A percentile compares a stretch with the other conserved stretches of the same genome.
Conservation (phyloP, 164 flowering plant genomes). For the Magnolia kwangsiensis region DNA sequence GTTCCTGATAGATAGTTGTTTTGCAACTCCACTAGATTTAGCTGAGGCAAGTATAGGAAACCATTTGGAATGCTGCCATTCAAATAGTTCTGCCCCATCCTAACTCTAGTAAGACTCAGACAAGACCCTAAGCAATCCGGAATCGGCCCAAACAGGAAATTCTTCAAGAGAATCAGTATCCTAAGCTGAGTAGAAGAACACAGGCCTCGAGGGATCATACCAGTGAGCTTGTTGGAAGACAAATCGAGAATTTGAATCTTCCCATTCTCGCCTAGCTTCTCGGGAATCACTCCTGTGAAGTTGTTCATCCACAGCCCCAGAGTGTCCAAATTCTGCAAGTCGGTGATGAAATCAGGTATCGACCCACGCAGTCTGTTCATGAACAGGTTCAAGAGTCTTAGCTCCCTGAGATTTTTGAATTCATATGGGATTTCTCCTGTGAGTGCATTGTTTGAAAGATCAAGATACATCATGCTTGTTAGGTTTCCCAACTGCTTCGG, state of each 20-base stretch:
- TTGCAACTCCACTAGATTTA: constrained; percentile 68
- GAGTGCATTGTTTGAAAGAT: constrained; percentile 78
- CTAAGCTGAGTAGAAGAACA: constrained; percentile 60
- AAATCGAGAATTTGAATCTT: constrained; percentile 67
- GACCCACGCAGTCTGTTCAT: constrained; percentile 86
- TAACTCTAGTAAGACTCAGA: constrained; percentile 60
- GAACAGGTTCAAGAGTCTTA: constrained; percentile 77
- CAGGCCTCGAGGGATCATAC: constrained; percentile 57
- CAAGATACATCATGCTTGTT: constrained; percentile 58
- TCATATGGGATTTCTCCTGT: constrained; percentile 83
- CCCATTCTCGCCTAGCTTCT: constrained; percentile 61
- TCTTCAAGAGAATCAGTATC: constrained; percentile 61
- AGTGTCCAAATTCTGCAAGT: constrained; percentile 53
- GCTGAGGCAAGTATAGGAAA: constrained; percentile 71
- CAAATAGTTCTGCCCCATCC: constrained; percentile 82
- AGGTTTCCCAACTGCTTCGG: constrained; percentile 74
- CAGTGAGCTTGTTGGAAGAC: constrained; percentile 95
- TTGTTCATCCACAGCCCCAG: constrained; percentile 82
- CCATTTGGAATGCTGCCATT: constrained; percentile 83
- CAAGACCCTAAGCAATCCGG: constrained; percentile 74
- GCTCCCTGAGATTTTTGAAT: constrained; percentile 45
- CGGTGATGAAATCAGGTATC: constrained; percentile 73
- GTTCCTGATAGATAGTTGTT: constrained; percentile 66
- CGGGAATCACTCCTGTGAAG: constrained; percentile 82
- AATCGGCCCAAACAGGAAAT: constrained; percentile 82